Percentiles rank a stretch among this genome's conserved stretches.
phyloP scores from a whole-genome alignment of 2,329 filamentous ascomycete species.

The Stenocarpella maydis region DNA sequence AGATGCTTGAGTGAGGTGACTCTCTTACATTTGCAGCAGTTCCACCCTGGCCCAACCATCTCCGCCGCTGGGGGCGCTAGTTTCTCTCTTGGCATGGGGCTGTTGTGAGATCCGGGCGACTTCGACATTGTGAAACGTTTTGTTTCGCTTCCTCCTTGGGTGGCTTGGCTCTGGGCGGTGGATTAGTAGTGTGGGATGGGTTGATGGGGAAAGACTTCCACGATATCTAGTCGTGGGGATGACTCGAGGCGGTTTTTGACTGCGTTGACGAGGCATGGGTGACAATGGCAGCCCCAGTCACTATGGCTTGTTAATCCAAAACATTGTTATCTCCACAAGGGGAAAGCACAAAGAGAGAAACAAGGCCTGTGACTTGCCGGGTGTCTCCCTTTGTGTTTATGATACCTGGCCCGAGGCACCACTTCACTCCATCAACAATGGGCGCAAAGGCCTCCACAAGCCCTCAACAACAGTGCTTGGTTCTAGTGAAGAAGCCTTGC shows the following conservation, averaged over 20 bases:
- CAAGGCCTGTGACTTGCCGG: neutral
- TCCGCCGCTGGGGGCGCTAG: too few species aligned
- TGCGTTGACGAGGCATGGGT: neutral
- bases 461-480: too few species aligned
- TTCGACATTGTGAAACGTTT: neutral
- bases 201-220: neutral
- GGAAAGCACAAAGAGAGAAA: neutral
- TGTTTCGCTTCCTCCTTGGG: neutral
- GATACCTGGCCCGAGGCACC: neutral
- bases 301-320: neutral
- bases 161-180: neutral
- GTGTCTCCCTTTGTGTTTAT: neutral
- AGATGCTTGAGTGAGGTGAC: constrained; percentile 18
- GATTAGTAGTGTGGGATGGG: neutral
- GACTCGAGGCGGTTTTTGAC: neutral
- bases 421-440: neutral
- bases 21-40: constrained; percentile 21
- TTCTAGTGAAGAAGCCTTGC: neutral
- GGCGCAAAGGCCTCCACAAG: neutral
- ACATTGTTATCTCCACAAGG: neutral
- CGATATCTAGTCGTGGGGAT: neutral
- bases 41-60: constrained; percentile 29
- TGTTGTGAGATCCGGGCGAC: neutral
- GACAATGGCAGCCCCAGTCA: neutral
- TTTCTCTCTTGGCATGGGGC: neutral